phyloP scores from a whole-genome alignment of 2,329 filamentous ascomycete genomes.

The Penicillium sp. region DNA sequence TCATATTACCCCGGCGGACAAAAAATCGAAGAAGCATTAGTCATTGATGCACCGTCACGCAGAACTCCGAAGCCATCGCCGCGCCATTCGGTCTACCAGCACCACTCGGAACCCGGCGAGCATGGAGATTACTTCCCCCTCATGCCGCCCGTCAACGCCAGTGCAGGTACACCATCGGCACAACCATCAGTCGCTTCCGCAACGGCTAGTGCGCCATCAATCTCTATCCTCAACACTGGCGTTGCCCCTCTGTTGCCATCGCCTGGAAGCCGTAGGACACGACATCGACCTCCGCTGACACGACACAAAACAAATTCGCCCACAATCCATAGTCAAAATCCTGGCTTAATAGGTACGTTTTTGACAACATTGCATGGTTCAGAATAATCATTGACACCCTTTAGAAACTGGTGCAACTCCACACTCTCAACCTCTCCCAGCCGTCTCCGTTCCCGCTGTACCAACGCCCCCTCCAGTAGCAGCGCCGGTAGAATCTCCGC shows the following conservation, averaged over 20 bases:
- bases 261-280: conserved; percentile 64
- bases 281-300: conserved; percentile 57
- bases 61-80: conserved; percentile 81
- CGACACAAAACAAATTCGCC: conserved; percentile 81
- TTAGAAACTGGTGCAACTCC: conserved; percentile 30
- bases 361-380: conserved; percentile 3
- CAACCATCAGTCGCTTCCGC: conserved; percentile 41
- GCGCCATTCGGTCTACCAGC: conserved; percentile 49
- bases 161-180: conserved; percentile 41
- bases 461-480: conserved; percentile 35
- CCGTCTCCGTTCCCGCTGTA: conserved; percentile 27
- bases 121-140: conserved; percentile 81
- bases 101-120: conserved; percentile 64
- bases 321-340: conserved; percentile 58
- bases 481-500: conserved; percentile 38
- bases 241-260: conserved; percentile 79
- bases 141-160: conserved; percentile 55
- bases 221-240: conserved; percentile 76
- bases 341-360: conserved; percentile 43
- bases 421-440: conserved; percentile 27
- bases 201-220: conserved; percentile 58
- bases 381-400: conserved; percentile 9
- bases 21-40: conserved; percentile 78
- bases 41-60: conserved; percentile 80
- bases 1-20: conserved; percentile 84